phyloP scores from a whole-genome alignment of 2,329 filamentous ascomycete genomes.

The Phyllosticta paracitricarpa region DNA sequence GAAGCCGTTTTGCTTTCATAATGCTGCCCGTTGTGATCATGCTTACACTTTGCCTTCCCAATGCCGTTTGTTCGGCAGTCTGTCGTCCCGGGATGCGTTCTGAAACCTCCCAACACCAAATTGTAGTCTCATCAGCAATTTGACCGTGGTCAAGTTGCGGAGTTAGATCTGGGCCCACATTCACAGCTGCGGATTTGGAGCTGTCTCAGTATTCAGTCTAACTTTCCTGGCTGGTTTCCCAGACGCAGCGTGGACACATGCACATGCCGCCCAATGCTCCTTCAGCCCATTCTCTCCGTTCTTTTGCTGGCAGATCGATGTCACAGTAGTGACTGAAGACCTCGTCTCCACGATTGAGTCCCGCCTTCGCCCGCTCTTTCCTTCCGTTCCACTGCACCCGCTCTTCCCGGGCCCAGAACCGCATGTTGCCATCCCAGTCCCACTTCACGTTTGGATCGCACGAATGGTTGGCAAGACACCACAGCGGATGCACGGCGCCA shows the following conservation, averaged over 20 bases:
- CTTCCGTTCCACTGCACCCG: conserved; percentile 40
- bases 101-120: background rate
- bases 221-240: conserved; percentile 39
- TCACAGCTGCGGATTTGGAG: background rate
- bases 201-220: background rate
- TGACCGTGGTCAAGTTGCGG: background rate
- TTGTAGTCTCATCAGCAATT: background rate
- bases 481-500: conserved; percentile 86
- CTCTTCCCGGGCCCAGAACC: conserved; percentile 53
- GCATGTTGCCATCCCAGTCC: conserved; percentile 81
- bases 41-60: too few relatives aligned
- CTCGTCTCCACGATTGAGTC: conserved; percentile 71
- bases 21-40: background rate
- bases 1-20: background rate
- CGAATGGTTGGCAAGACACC: conserved; percentile 94
- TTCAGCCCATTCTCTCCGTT: conserved; percentile 78
- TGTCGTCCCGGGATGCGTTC: background rate
- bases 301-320: conserved; percentile 62
- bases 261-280: conserved; percentile 85
- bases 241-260: conserved; percentile 71
- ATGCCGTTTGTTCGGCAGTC: background rate
- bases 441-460: conserved; percentile 91
- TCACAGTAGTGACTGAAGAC: conserved; percentile 94
- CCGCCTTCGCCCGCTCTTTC: conserved; percentile 31
- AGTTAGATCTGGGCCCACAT: background rate